phyloP scores from a whole-genome alignment of 2,329 filamentous ascomycete species.

The Fusarium sulawesiense region DNA sequence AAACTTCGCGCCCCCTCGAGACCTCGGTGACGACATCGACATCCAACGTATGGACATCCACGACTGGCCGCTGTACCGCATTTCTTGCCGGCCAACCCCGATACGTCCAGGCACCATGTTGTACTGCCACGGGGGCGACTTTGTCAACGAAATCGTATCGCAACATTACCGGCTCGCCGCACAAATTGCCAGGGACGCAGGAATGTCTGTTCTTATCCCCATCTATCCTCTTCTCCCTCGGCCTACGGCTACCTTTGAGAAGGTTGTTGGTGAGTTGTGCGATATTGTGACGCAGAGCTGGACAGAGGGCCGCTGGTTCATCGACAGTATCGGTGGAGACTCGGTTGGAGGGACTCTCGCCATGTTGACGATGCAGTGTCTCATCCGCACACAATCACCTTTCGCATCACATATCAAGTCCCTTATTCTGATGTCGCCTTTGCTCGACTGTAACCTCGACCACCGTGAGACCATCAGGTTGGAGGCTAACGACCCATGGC shows the following conservation, averaged over 20 bases:
- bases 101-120: background rate
- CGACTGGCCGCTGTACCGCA: background rate
- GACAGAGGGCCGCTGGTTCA: no score
- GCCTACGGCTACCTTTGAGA: rapidly evolving
- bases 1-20: rapidly evolving
- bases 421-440: background rate
- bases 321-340: background rate
- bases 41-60: rapidly evolving
- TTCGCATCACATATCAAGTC: background rate
- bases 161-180: rapidly evolving
- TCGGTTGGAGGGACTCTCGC: rapidly evolving
- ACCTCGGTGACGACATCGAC: rapidly evolving
- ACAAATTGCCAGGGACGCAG: rapidly evolving
- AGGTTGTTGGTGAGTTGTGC: rapidly evolving
- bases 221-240: background rate
- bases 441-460: no score
- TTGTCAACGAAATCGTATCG: background rate
- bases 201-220: rapidly evolving
- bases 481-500: no score
- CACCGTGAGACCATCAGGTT: no score
- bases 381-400: background rate
- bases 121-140: background rate
- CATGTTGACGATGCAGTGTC: rapidly evolving
- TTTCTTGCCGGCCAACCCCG: no score
- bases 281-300: no score